A percentile compares a stretch with the other conserved stretches of the same genome.
These are phyloP conservation scores for Lactifluus echinatus DNA, from an alignment of 768 basidiomycete genomes.

Conservation along the genomic window DNA sequence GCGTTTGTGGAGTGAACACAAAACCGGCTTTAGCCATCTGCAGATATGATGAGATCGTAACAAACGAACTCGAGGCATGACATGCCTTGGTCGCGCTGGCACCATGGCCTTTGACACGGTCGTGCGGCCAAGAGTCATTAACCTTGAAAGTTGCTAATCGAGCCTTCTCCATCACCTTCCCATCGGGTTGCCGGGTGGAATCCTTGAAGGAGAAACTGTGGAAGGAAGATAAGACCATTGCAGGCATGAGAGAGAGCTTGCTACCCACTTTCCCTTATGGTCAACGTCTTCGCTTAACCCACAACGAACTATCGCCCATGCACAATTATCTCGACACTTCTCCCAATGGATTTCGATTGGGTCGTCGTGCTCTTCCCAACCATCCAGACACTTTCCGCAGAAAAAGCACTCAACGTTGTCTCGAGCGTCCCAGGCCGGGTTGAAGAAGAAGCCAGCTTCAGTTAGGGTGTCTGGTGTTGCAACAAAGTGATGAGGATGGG, in stretches of 20 bases:
- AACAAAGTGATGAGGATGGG: conserved; percentile 53
- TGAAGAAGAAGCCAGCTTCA: conserved; percentile 85
- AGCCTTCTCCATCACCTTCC: conserved; percentile 63
- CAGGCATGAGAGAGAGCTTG: not conserved
- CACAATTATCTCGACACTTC: conserved; percentile 58
- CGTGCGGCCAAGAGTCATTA: conserved; percentile 61
- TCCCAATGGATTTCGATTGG: conserved; percentile 76
- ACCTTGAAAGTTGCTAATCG: conserved; percentile 55
- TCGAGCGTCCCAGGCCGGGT: conserved; percentile 53
- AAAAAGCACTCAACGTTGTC: conserved; percentile 80
- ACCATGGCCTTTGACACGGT: conserved; percentile 48
- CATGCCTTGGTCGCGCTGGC: conserved; percentile 65
- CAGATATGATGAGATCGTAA: conserved; percentile 4
- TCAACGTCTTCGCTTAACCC: conserved; percentile 52
- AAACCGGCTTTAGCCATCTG: conserved; percentile 92
- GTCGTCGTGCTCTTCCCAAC: conserved; percentile 82
- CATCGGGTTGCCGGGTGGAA: conserved; percentile 53
- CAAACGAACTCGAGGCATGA: not conserved
- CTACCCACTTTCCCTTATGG: conserved; percentile 44
- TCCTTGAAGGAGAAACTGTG: conserved; percentile 52
- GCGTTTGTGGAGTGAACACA: conserved; percentile 59
- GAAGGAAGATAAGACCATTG: not conserved
- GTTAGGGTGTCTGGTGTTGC: conserved; percentile 73
- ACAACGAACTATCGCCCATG: conserved; percentile 80
- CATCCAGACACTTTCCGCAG: conserved; percentile 73